Conservation (phyloP, 2,329 filamentous ascomycete genomes). For the Ascochyta pisi region DNA sequence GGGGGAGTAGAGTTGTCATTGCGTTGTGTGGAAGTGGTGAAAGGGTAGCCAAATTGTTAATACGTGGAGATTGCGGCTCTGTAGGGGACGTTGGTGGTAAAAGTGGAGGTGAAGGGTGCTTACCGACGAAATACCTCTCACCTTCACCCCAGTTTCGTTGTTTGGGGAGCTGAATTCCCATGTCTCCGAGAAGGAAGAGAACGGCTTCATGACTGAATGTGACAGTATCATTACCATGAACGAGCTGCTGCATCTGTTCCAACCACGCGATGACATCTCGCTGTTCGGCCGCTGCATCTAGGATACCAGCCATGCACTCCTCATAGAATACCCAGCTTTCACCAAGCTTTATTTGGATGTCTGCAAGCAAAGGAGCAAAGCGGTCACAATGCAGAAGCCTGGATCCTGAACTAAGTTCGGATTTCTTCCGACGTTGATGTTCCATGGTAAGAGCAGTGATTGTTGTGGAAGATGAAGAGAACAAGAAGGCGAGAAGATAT, state of each 20-base stretch:
- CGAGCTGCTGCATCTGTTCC: slow-evolving; percentile 21
- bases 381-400: background rate
- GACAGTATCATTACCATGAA: slow-evolving; percentile 1
- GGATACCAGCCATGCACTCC: slow-evolving; percentile 19
- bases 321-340: slow-evolving; percentile 22
- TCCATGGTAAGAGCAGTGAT: background rate
- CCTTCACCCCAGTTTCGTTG: slow-evolving; percentile 71
- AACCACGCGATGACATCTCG: slow-evolving; percentile 19
- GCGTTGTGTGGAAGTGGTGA: background rate
- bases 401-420: background rate
- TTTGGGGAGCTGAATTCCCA: background rate
- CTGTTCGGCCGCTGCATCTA: slow-evolving; percentile 1
- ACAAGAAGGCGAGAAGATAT: background rate
- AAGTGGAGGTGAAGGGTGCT: slow-evolving; percentile 72
- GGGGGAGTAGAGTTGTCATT: background rate
- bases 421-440: background rate
- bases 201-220: slow-evolving; percentile 21
- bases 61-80: background rate
- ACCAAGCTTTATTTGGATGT: slow-evolving; percentile 21
- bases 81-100: slow-evolving; percentile 52
- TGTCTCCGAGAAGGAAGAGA: slow-evolving; percentile 20
- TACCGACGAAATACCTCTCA: slow-evolving; percentile 62
- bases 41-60: background rate
- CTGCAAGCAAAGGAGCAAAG: slow-evolving; percentile 12
- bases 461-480: background rate